phyloP scores from a whole-genome alignment of 768 basidiomycete genomes.

The Agrocybe chaxingu region DNA sequence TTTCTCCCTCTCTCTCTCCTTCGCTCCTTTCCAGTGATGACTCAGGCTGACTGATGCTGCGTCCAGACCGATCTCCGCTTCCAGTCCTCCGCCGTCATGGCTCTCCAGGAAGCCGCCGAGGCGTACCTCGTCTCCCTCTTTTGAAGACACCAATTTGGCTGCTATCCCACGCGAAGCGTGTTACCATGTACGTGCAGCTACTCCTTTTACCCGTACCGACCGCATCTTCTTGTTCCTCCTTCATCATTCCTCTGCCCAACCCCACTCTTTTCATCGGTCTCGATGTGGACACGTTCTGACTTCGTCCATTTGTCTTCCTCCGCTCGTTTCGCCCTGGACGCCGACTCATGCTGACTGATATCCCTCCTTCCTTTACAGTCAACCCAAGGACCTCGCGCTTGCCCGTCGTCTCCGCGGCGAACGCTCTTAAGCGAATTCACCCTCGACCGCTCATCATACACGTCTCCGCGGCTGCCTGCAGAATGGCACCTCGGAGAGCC shows the following conservation, averaged over 20 bases:
- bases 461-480: not conserved
- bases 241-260: slow-evolving; percentile 54
- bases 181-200: slow-evolving; percentile 21
- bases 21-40: not conserved
- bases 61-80: slow-evolving; percentile 85
- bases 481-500: not conserved
- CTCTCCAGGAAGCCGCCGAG: slow-evolving; percentile 91
- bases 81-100: slow-evolving; percentile 95
- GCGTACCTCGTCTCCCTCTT: slow-evolving; percentile 85
- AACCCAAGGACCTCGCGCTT: slow-evolving; percentile 88
- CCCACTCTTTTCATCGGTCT: slow-evolving; percentile 16
- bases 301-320: not conserved
- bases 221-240: slow-evolving; percentile 2
- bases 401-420: slow-evolving; percentile 86
- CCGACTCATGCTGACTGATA: slow-evolving; percentile 2
- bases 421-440: slow-evolving; percentile 52
- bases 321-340: not conserved
- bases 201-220: slow-evolving; percentile 5
- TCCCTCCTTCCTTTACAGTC: slow-evolving; percentile 33
- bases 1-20: slow-evolving; percentile 1
- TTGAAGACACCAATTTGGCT: slow-evolving; percentile 89
- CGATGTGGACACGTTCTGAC: slow-evolving; percentile 2
- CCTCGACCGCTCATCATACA: not conserved
- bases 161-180: slow-evolving; percentile 85
- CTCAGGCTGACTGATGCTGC: slow-evolving; percentile 11